Percentiles rank a stretch among this genome's conserved stretches.
Evolutionary conservation across 148 eudicot genomes (phyloP).

Genomic region (Linanthus parryae): DNA sequence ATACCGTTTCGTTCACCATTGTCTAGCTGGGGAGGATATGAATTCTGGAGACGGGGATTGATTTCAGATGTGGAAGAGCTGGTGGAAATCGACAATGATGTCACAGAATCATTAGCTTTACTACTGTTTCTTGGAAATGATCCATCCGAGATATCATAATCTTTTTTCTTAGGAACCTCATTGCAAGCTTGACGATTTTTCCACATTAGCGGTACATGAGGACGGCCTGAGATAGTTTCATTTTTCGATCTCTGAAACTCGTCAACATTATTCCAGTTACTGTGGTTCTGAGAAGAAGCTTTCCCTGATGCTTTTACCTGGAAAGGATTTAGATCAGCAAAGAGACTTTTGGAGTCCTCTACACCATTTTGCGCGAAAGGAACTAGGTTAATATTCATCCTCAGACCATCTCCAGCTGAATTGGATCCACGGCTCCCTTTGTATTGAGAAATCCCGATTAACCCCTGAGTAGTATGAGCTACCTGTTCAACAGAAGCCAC

Average conservation of each 20-base stretch:
- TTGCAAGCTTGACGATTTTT: constrained; percentile 70
- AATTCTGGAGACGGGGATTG: constrained; percentile 18
- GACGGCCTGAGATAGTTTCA: constrained; percentile 48
- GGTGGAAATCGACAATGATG: constrained; percentile 42
- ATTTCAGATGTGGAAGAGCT: constrained; percentile 32
- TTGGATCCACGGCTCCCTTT: constrained; percentile 80
- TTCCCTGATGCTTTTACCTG: constrained; percentile 67
- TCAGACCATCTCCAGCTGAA: constrained; percentile 65
- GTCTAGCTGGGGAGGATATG: constrained; percentile 16
- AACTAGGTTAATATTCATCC: constrained; percentile 82
- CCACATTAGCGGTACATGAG: constrained; percentile 71
- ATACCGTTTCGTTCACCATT: constrained; percentile 19
- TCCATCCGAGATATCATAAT: constrained; percentile 41
- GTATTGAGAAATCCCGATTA: constrained; percentile 63
- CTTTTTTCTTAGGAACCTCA: constrained; percentile 51
- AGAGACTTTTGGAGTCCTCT: constrained; percentile 75
- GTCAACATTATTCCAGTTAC: constrained; percentile 39
- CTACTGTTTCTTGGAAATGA: constrained; percentile 29
- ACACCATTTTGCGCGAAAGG: constrained; percentile 52
- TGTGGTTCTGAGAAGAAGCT: constrained; percentile 43
- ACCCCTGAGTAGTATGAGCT: constrained; percentile 49
- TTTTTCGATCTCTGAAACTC: constrained; percentile 48
- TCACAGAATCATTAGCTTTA: constrained; percentile 28
- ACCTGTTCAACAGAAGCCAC: constrained; percentile 40
- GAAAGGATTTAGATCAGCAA: constrained; percentile 94